Evolutionary conservation across 768 basidiomycete genomes (phyloP), one percentile per base, ranked within the genome.

Genomic region (Naematelia aurantialba): DNA sequence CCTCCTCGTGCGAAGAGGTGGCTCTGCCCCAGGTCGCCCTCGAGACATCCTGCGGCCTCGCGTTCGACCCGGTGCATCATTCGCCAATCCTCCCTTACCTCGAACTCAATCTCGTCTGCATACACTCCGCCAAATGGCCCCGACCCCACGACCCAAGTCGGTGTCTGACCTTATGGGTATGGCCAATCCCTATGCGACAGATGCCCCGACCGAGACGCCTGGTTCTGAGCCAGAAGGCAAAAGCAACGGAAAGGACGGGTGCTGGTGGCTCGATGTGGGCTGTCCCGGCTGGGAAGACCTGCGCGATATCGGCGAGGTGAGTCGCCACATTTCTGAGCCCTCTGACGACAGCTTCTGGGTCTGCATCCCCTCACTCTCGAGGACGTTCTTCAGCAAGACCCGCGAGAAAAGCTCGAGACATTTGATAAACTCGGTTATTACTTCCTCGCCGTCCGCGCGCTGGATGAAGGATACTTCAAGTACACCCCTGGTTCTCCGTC

Each of bases 361-460:
- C 82, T 97, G 0, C 93, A 97, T 75, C 93, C 93, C 0, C 79
- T 97, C 47, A 94, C 92, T 0, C 81, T 96, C 12, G 93, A 97
- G 76, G 92, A 97, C 77, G 89, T 94, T 46, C 78, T 97, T 5
- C 89, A 90, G 60, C 87, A 89, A 77, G 92, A 97, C 60, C 87
- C 89, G 14, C 83, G 91, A 39, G 93, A 96, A 77, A 97, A 97
- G 77, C 78, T 94, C 17, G 92, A 96, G 70, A 79, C 86, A 19
- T 94, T 93, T 71, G 84, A 88, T 0, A 85, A 83, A 64, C 82
- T 97, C 13, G 93, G 91, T 1, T 97, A 97, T 77, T 91, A 93
- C 73, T 91, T 97, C 68, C 80, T 94, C 56, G 87, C 87, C 19
- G 90, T 93, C 67, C 83, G 89, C 47, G 87, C 91, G 0, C 83